Evolutionary conservation across 177 flowering plant species (phyloP), one percentile per base, ranked within the genome.

Genomic region (Vitis hybrid): DNA sequence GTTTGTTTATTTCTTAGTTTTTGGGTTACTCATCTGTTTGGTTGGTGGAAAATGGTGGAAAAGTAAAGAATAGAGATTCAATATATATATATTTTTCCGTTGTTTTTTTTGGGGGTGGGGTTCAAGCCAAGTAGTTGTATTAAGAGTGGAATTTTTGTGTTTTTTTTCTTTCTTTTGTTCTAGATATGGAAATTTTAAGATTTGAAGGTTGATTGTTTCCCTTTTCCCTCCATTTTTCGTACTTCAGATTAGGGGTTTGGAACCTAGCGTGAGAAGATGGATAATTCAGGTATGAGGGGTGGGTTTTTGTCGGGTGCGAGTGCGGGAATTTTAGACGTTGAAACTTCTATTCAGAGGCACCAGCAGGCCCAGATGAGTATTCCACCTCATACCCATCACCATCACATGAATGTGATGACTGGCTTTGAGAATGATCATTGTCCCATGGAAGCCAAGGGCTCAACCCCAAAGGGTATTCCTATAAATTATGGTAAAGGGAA

Each of bases 241-340:
- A 4, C 45, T 33, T 14, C 49, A 51, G 60, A 2, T 11, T 7
- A n/a, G 49, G 71, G 45, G 29, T 63, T 29, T 53, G 55, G 48
- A 20, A 63, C 29, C 57, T 51, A 13, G 67, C 50, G 20, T 39
- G 39, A 6, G 51, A 45, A 62, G 51, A 86, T 86, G 90, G 82
- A 86, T 69, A 71, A 69, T 70, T 72, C 79, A 15, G 77, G 79
- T 60, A 65, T 81, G 70, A 82, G 84, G 56, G 78, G 81, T 60
- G 80, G 83, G 63, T 77, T 85, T 73, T 72, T 84, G 74, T 73
- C 85, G 0, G 79, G 82, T 16, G 62, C 81, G 3, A 69, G 53
- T 62, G 74, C 71, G 15, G 85, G 77, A 22, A 60, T 85, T 12
- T 60, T 82, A 31, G 87, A 84, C 70, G 79, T 84, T 0, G 85